Percentiles rank a stretch among this genome's conserved stretches.
phyloP scores from a whole-genome alignment of 768 basidiomycete genomes.

The Tubosaeta sp. region DNA sequence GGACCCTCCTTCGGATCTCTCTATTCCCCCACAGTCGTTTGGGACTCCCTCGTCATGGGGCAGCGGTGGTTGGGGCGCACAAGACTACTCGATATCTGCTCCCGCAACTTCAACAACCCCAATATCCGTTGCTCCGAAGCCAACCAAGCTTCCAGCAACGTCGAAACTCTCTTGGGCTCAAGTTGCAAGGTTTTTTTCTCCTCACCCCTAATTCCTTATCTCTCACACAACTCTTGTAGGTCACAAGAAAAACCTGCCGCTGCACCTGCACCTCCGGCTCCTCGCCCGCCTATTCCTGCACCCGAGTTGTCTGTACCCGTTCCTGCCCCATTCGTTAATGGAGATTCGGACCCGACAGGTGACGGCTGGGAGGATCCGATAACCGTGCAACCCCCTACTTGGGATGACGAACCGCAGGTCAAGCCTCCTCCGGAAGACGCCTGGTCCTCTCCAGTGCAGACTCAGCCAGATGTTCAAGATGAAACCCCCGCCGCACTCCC shows the following conservation, averaged over 20 bases:
- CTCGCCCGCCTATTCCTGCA: constrained; percentile 13
- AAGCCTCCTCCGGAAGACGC: constrained; percentile 31
- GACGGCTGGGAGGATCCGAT: constrained; percentile 71
- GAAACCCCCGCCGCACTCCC: constrained; percentile 17
- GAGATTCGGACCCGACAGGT: constrained; percentile 33
- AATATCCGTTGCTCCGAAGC: constrained; percentile 22
- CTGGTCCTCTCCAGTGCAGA: constrained; percentile 31
- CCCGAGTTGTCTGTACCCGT: constrained; percentile 23
- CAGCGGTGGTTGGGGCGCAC: constrained; percentile 27
- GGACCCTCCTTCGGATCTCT: constrained; percentile 15
- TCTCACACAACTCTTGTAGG: constrained; percentile 31
- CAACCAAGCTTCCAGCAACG: constrained; percentile 58
- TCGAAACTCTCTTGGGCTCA: constrained; percentile 86
- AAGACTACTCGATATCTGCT: constrained; percentile 37
- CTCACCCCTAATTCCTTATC: neutral
- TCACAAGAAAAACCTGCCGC: constrained; percentile 62
- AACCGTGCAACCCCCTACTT: constrained; percentile 60
- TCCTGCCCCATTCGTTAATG: constrained; percentile 26
- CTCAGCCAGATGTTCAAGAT: constrained; percentile 17
- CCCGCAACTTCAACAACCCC: constrained; percentile 21
- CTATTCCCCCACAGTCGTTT: constrained; percentile 12
- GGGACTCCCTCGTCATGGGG: constrained; percentile 35
- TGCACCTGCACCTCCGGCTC: constrained; percentile 29
- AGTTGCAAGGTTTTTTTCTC: constrained; percentile 51
- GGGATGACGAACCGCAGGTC: constrained; percentile 64